Percentiles rank a stretch among this genome's conserved stretches.
phyloP scores from a whole-genome alignment of 2,329 filamentous ascomycete genomes.

The Fusarium sp. region DNA sequence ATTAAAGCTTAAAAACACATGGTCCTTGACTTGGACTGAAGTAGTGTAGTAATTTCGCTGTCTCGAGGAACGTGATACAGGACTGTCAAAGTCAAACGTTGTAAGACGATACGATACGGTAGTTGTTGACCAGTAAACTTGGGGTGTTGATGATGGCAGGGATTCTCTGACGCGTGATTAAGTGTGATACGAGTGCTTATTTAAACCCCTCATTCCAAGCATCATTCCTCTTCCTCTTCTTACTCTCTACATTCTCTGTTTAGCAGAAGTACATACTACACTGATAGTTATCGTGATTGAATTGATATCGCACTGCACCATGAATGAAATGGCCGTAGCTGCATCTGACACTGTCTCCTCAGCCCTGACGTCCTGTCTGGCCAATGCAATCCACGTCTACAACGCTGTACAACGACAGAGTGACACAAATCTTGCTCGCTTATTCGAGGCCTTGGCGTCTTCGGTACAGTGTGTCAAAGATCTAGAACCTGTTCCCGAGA shows the following conservation, averaged over 20 bases:
- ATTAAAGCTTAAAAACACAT: background rate
- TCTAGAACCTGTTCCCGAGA: background rate
- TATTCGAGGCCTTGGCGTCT: constrained; percentile 5
- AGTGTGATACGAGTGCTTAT: constrained; percentile 19
- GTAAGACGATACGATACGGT: constrained; percentile 1
- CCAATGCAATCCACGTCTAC: constrained; percentile 17
- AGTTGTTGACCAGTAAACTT: constrained; percentile 6
- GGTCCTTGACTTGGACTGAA: background rate
- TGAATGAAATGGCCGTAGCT: constrained; percentile 49
- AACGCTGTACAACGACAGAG: constrained; percentile 5
- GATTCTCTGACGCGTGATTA: constrained; percentile 19
- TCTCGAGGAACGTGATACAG: background rate
- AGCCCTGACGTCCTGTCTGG: constrained; percentile 36
- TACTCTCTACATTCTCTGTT: background rate
- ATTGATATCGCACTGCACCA: constrained; percentile 26
- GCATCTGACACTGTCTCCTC: constrained; percentile 11
- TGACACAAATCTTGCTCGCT: constrained; percentile 10
- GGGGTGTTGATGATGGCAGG: constrained; percentile 15
- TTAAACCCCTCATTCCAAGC: constrained; percentile 34
- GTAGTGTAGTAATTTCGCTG: background rate
- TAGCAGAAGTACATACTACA: background rate
- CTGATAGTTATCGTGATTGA: background rate
- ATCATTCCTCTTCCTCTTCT: background rate
- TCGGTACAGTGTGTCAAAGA: constrained; percentile 14
- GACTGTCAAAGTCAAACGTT: constrained; percentile 15